Base-by-base conservation (phyloP, 257 asterid species). In the Phtheirospermum japonicum region DNA sequence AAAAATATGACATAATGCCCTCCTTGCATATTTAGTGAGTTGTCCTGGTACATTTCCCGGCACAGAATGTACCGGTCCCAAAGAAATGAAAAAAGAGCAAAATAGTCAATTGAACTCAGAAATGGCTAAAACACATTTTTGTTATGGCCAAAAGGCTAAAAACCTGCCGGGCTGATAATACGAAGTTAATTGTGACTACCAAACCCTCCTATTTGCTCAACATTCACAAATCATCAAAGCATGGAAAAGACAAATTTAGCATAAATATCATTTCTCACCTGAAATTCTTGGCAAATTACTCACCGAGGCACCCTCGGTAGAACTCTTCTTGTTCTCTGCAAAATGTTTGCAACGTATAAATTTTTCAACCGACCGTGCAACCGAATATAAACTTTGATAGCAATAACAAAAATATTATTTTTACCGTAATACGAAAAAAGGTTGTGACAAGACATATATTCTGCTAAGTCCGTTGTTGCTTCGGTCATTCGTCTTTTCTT, bases 381-480 rank as follows among this genome's bases (percentile, higher is more conserved):
- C 40, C 49, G 26, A 42, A 49, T 19, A 33, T 4, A 57, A 67
- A 57, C 18, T 36, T 57, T 26, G 11, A 75, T 30, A 49, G 65
- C 33, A 70, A 28, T 7, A 58, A 36, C 63, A 33, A 67, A 36
- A 50, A 14, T n/a, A n/a, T 1, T 33, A 63, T 50, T 67, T 54
- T 23, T 76, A 90, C 97, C 95, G 64, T 81, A 77, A 66, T 79
- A 85, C 11, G 96, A 79, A 54, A 90, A 85, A 32, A 90, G 76
- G 73, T 76, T 85, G 75, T 90, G 97, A 58, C 34, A 69, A 9
- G 93, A 81, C 96, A 90, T 81, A 65, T 83, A 77, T 53, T 79
- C 70, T 46, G 82, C 62, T 30, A 74, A 16, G 70, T 83, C 82
- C 9, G 20, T 17, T 19, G 72, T 71, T 46, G 77, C 82, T 77